Evolutionary conservation across 163 green algal genomes (phyloP).

Genomic region (Scenedesmus sp.): DNA sequence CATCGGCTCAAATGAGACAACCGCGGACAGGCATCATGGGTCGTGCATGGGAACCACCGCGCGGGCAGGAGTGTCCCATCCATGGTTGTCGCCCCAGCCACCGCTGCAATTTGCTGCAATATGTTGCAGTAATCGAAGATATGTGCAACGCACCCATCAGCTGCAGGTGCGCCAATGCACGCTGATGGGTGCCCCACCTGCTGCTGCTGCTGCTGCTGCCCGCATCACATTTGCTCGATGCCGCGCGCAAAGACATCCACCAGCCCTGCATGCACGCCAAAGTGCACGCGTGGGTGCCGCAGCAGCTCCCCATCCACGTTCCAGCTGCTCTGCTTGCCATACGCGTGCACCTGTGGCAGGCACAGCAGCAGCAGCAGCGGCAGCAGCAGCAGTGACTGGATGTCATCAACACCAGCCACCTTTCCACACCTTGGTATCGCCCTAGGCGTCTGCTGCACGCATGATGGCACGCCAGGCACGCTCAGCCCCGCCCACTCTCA

Average conservation of each 20-base stretch:
- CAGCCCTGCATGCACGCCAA: constrained; percentile 71
- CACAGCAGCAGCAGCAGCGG: neutral
- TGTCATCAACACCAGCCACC: neutral
- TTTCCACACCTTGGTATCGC: too few species aligned
- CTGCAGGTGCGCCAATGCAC: too few species aligned
- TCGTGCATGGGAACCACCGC: too few species aligned
- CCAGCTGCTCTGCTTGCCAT: constrained; percentile 70
- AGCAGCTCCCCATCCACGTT: constrained; percentile 91
- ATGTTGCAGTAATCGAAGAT: too few species aligned
- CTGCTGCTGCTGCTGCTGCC: neutral
- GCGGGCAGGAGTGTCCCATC: too few species aligned
- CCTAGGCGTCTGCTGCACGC: constrained; percentile 63
- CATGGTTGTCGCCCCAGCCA: too few species aligned
- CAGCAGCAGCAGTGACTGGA: neutral
- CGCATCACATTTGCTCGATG: constrained; percentile 64
- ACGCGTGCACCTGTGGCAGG: constrained; percentile 19
- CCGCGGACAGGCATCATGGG: too few species aligned
- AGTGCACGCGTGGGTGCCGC: constrained; percentile 67
- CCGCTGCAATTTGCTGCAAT: too few species aligned
- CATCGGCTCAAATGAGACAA: too few species aligned
- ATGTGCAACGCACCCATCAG: too few species aligned
- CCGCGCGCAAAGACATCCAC: constrained; percentile 91
- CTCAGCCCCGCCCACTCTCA: constrained; percentile 50
- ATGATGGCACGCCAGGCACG: constrained; percentile 65
- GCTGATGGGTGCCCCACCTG: too few species aligned